Evolutionary conservation across 1,284 basidiomycete genomes (phyloP), one percentile per base, ranked within the genome.

Genomic region (Tremellales sp.): DNA sequence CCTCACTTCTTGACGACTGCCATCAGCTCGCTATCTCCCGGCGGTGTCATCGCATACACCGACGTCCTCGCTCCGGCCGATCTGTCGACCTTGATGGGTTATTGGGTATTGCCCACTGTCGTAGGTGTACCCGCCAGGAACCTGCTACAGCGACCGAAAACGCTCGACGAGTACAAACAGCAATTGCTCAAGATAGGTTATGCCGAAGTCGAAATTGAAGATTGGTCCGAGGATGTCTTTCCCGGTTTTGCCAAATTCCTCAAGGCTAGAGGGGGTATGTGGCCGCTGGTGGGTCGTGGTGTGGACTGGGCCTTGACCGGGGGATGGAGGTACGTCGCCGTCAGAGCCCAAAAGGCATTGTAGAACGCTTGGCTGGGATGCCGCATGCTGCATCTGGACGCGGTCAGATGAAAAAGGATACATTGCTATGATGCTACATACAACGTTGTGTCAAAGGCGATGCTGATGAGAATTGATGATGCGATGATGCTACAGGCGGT

Each of bases 191-290:
- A 65, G 6, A 72, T 82, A 27, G 84, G 85, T 1, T 87, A 78
- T 61, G 68, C 64, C 2, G 77, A 82, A 55, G 76, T 85, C 12
- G 51, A 66, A 13, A 43, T 85, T 21, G 79, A 84, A 61, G 83
- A 86, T 62, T 80, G 86, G 52, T 81, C 79, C 22, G 50, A 70
- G 12, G 69, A 80, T 49, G 85, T 86, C 11, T 85, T 83, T 65
- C 78, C 80, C 26, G 78, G 79, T 1, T 83, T 86, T 60, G 68
- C 76, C 1, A 33, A 40, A 8, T 83, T 84, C 61, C 61, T 86
- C 33, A 71, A 68, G 43, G 56, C 51, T 13, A 70, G 76, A 22
- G 64, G 64, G 46, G 79, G 79, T 4, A 80, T 78, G n/a, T 65
- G 68, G 8, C 81, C 79, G 7, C 19, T 77, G 3, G 80, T 83